Evolutionary conservation across 1,284 basidiomycete species (phyloP).

Genomic region (Ustilago xerochloae): DNA sequence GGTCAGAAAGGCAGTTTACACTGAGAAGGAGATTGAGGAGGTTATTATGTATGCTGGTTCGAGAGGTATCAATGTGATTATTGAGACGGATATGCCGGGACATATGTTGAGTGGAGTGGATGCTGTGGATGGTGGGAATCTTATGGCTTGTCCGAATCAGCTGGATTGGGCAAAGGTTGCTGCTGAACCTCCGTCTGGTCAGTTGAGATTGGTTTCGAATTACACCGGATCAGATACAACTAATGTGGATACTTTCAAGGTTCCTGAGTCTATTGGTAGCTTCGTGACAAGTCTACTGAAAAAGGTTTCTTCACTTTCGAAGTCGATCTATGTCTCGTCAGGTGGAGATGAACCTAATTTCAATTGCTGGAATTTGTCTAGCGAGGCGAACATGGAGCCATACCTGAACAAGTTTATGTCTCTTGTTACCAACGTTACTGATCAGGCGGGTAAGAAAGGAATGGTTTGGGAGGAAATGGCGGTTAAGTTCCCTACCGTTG

Average conservation of each 20-base stretch:
- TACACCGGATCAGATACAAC: constrained; percentile 73
- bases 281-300: constrained; percentile 54
- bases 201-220: constrained; percentile 70
- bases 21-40: constrained; percentile 74
- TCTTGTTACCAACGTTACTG: constrained; percentile 72
- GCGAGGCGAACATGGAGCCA: constrained; percentile 47
- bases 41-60: constrained; percentile 79
- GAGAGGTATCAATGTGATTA: constrained; percentile 81
- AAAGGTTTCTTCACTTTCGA: constrained; percentile 70
- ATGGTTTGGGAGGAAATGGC: constrained; percentile 78
- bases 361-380: constrained; percentile 73
- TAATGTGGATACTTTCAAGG: constrained; percentile 24
- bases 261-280: constrained; percentile 69
- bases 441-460: constrained; percentile 72
- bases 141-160: constrained; percentile 77
- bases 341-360: constrained; percentile 86
- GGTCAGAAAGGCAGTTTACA: constrained; percentile 72
- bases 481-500: constrained; percentile 47
- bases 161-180: constrained; percentile 73
- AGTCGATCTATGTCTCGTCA: constrained; percentile 77
- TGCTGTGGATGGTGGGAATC: constrained; percentile 75
- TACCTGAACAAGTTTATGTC: constrained; percentile 74
- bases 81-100: constrained; percentile 81
- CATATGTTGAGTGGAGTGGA: constrained; percentile 78
- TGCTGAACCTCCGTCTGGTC: constrained; percentile 81